Conservation (phyloP, 148 eudicot species). For the Rhododendron vialii region DNA sequence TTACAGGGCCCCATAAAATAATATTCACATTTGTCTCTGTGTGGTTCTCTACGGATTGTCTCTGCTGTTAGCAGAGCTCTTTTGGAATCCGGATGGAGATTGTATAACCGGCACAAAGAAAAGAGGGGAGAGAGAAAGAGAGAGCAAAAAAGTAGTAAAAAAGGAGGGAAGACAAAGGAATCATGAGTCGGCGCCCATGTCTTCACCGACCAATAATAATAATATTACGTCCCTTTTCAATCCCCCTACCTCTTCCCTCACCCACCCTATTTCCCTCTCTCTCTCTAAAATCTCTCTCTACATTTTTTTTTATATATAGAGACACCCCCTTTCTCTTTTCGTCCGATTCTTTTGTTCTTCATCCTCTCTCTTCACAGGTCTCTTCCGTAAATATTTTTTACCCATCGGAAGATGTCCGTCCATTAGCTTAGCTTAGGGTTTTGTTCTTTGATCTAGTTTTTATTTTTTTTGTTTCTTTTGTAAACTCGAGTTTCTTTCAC, state of each 20-base stretch:
- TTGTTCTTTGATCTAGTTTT: background rate
- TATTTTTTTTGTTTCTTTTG: background rate
- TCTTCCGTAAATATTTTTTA: conserved; percentile 46
- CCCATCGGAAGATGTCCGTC: conserved; percentile 36
- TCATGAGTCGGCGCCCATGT: conserved; percentile 51
- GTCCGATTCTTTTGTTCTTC: conserved; percentile 11
- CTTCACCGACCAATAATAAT: conserved; percentile 53
- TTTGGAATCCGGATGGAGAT: background rate
- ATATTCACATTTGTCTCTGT: too few relatives aligned
- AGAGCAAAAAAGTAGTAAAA: background rate
- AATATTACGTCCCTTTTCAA: conserved; percentile 23
- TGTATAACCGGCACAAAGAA: background rate
- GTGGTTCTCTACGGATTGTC: too few relatives aligned
- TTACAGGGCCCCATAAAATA: too few relatives aligned
- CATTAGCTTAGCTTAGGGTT: conserved; percentile 7
- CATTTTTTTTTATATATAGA: background rate
- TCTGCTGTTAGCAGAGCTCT: too few relatives aligned
- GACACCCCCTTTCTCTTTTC: background rate
- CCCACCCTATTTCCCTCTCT: background rate
- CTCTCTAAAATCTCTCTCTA: conserved; percentile 11
- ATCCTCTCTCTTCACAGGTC: conserved; percentile 8
- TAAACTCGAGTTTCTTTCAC: background rate
- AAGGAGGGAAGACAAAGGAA: conserved; percentile 20
- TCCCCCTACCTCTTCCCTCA: conserved; percentile 11
- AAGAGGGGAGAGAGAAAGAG: background rate